These are phyloP conservation scores for Podaxis pistillaris DNA, from an alignment of 768 basidiomycete genomes.

Conservation along the genomic window DNA sequence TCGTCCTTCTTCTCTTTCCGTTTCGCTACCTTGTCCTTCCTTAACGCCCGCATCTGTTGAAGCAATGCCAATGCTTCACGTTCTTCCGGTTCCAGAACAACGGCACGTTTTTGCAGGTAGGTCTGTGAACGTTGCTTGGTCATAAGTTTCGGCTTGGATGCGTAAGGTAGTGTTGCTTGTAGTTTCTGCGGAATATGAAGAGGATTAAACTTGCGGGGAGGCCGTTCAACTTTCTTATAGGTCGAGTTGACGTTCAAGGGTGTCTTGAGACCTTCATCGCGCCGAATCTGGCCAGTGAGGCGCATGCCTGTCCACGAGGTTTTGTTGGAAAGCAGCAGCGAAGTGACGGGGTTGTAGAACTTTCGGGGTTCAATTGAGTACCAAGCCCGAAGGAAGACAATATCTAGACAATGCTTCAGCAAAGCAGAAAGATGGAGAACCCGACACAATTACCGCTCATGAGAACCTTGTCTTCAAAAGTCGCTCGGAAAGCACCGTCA, in stretches of 20 bases:
- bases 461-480: slow-evolving; percentile 97
- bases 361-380: slow-evolving; percentile 93
- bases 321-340: slow-evolving; percentile 82
- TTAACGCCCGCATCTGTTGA: slow-evolving; percentile 90
- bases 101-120: slow-evolving; percentile 94
- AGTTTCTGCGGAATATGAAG: slow-evolving; percentile 86
- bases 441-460: slow-evolving; percentile 74
- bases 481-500: slow-evolving; percentile 92
- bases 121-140: slow-evolving; percentile 69
- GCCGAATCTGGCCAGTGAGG: slow-evolving; percentile 87
- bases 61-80: slow-evolving; percentile 86
- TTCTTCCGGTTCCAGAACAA: slow-evolving; percentile 94
- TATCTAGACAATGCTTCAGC: slow-evolving; percentile 49
- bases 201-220: slow-evolving; percentile 85
- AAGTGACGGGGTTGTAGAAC: slow-evolving; percentile 96
- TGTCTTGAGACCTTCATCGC: slow-evolving; percentile 82
- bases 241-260: slow-evolving; percentile 81
- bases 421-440: neutral
- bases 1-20: slow-evolving; percentile 88
- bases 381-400: slow-evolving; percentile 96
- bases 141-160: slow-evolving; percentile 87
- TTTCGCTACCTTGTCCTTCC: slow-evolving; percentile 81
- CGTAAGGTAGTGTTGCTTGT: slow-evolving; percentile 88
- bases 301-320: slow-evolving; percentile 92
- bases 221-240: slow-evolving; percentile 81